A percentile compares a stretch with the other conserved stretches of the same genome.
These are phyloP conservation scores for Trichoderma guizhouense DNA, from an alignment of 2,329 filamentous ascomycete genomes.

Conservation along the genomic window DNA sequence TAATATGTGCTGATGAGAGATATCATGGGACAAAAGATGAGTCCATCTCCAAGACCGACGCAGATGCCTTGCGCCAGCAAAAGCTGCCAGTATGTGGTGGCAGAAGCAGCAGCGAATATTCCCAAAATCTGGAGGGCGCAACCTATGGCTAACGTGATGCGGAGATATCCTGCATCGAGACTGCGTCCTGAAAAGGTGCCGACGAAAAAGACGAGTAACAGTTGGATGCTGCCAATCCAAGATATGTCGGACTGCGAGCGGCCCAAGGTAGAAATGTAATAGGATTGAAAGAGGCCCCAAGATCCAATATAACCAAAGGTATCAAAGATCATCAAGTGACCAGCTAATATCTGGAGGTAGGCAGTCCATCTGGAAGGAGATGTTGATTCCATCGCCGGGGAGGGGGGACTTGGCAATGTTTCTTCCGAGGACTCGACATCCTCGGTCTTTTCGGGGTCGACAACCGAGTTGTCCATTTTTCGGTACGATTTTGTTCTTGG, in stretches of 20 bases:
- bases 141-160: constrained; percentile 40
- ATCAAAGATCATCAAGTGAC: constrained; percentile 19
- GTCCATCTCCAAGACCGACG: constrained; percentile 57
- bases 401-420: background rate
- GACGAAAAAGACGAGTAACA: constrained; percentile 55
- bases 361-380: background rate
- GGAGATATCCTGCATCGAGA: constrained; percentile 53
- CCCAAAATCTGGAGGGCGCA: constrained; percentile 43
- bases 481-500: background rate
- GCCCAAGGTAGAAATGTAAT: constrained; percentile 43
- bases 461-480: background rate
- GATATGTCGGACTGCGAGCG: constrained; percentile 47
- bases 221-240: constrained; percentile 54
- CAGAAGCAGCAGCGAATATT: constrained; percentile 38
- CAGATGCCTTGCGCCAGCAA: constrained; percentile 56
- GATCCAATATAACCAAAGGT: constrained; percentile 50
- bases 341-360: background rate
- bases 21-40: constrained; percentile 61
- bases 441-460: background rate
- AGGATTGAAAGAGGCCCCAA: constrained; percentile 55
- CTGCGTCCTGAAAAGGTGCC: constrained; percentile 52
- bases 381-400: background rate
- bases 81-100: constrained; percentile 53
- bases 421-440: background rate
- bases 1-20: constrained; percentile 68